Evolutionary conservation across 768 basidiomycete genomes (phyloP).

Genomic region (Suillus paluster): DNA sequence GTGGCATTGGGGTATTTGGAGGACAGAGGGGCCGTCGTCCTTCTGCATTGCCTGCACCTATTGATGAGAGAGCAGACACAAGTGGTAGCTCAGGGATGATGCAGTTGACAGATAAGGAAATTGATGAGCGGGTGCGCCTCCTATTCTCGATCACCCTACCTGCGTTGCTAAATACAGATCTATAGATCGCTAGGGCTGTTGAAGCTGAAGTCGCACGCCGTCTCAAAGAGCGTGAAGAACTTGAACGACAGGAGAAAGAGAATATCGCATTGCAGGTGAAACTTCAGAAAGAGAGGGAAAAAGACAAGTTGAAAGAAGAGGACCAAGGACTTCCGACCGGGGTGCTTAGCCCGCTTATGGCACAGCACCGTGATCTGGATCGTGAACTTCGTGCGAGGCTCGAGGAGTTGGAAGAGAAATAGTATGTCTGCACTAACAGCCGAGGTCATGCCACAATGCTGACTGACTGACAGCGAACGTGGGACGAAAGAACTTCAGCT

Average conservation of each 20-base stretch:
- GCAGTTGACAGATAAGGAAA: constrained; percentile 66
- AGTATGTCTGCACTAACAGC: constrained; percentile 50
- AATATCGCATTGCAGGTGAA: constrained; percentile 24
- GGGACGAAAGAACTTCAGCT: constrained; percentile 63
- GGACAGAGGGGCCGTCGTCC: constrained; percentile 21
- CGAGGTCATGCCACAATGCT: constrained; percentile 16
- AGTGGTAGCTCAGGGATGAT: constrained; percentile 7
- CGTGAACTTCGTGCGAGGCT: constrained; percentile 66
- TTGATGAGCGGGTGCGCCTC: constrained; percentile 68
- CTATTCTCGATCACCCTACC: neutral
- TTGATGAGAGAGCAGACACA: constrained; percentile 22
- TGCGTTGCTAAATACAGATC: constrained; percentile 3
- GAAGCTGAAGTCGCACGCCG: constrained; percentile 75
- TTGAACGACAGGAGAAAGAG: constrained; percentile 33
- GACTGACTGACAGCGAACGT: constrained; percentile 51
- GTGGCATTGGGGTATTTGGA: constrained; percentile 30
- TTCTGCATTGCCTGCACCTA: constrained; percentile 14
- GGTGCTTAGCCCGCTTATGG: constrained; percentile 63
- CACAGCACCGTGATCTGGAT: constrained; percentile 70
- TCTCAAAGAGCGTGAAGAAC: constrained; percentile 49
- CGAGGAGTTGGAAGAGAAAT: constrained; percentile 71
- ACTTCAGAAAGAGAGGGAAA: constrained; percentile 13
- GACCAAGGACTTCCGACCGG: constrained; percentile 34
- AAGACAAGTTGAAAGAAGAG: constrained; percentile 13
- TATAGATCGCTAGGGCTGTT: constrained; percentile 72